A percentile compares a stretch with the other conserved stretches of the same genome.
Conservation (phyloP, 2,329 filamentous ascomycete species). For the Neocatenulostroma microsporum region DNA sequence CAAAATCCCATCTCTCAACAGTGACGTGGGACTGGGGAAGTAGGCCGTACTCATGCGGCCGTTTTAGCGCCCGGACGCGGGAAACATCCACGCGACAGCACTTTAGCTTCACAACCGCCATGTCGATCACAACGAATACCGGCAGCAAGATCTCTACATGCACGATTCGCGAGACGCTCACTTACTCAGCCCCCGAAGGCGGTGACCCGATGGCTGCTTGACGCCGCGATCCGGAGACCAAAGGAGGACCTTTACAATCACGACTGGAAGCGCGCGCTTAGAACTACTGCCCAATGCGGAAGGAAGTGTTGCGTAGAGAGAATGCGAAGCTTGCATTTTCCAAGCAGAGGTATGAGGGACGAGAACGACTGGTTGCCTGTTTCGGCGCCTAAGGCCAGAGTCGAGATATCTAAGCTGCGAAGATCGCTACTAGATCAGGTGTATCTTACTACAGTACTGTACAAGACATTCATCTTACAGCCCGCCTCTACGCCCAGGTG, state of each 20-base stretch:
- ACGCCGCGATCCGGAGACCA: no score
- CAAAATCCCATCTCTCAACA: no score
- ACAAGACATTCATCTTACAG: constrained; percentile 3
- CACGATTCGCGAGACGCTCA: background rate
- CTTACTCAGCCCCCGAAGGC: no score
- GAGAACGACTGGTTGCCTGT: no score
- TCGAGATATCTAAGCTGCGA: constrained; percentile 8
- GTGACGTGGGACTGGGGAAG: background rate
- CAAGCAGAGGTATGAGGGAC: no score
- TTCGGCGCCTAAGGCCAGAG: constrained; percentile 5
- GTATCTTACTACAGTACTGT: constrained; percentile 4
- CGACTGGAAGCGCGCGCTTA: no score
- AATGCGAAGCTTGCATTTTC: no score
- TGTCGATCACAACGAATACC: constrained; percentile 1
- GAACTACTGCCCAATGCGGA: no score
- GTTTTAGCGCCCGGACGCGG: background rate
- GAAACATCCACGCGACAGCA: background rate
- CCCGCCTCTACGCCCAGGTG: background rate
- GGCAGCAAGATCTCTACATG: background rate
- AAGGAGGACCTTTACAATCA: no score
- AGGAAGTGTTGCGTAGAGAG: no score
- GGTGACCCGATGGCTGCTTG: background rate
- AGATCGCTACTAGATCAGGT: background rate
- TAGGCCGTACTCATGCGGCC: constrained; percentile 2
- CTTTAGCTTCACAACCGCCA: background rate